A percentile compares a stretch with the other conserved stretches of the same genome.
These are phyloP conservation scores for Apiospora arundinis DNA, from an alignment of 2,329 filamentous ascomycete genomes.

Conservation along the genomic window DNA sequence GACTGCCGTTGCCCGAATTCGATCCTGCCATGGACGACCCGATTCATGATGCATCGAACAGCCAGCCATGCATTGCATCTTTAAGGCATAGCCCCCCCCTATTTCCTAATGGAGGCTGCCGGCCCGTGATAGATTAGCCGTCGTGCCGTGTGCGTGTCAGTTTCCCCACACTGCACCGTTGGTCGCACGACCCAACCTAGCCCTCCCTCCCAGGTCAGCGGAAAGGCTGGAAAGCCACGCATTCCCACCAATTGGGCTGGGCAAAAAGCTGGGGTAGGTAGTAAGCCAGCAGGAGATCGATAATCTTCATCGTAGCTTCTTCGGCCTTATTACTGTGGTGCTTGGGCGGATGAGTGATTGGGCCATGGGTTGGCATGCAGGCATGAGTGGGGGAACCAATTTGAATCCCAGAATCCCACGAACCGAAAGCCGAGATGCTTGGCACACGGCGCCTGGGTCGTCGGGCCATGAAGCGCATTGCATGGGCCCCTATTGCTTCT, in stretches of 20 bases:
- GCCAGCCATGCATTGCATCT: neutral
- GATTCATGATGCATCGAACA: neutral
- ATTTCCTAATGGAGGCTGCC: conserved; percentile 17
- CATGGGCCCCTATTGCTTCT: neutral
- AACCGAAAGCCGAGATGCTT: conserved; percentile 7
- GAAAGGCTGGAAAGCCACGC: neutral
- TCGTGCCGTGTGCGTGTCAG: neutral
- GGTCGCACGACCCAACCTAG: neutral
- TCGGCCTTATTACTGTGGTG: neutral
- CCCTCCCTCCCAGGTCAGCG: neutral
- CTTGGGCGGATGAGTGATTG: neutral
- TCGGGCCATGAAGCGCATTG: neutral
- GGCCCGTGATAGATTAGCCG: neutral
- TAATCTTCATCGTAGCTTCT: neutral
- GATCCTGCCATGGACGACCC: neutral
- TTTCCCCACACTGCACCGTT: neutral
- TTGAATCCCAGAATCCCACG: neutral
- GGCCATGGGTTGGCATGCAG: neutral
- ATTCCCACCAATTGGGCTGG: conserved; percentile 8
- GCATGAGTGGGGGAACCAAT: neutral
- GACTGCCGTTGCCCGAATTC: neutral
- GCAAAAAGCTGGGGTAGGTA: too few relatives aligned
- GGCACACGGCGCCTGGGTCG: neutral
- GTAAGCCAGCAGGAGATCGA: neutral
- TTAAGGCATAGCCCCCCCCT: neutral